Percentiles rank a stretch among this genome's conserved stretches.
Conservation (phyloP, 176 grass and related monocot genomes). For the Oryza glaberrima region DNA sequence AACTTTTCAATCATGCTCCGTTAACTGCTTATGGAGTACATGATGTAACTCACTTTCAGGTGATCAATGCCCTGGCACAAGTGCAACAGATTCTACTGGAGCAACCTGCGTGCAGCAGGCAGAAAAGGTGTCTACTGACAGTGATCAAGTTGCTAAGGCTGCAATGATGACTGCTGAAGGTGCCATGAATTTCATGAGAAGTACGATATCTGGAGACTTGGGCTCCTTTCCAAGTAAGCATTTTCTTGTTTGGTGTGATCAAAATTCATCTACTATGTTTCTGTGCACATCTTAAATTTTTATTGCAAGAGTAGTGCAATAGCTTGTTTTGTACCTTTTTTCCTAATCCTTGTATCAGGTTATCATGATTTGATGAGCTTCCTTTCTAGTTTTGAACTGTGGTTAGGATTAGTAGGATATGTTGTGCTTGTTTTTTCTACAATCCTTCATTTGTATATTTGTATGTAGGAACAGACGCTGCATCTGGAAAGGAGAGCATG, state of each 20-base stretch:
- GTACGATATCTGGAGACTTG: conserved; percentile 39
- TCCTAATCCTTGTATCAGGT: background rate
- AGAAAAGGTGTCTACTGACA: conserved; percentile 36
- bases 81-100: conserved; percentile 43
- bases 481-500: conserved; percentile 47
- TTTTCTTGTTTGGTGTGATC: conserved; percentile 6
- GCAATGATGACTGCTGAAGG: conserved; percentile 64
- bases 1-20: background rate
- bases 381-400: background rate
- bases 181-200: conserved; percentile 59
- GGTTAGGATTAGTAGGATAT: background rate
- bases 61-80: conserved; percentile 61
- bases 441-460: background rate
- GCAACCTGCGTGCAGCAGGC: conserved; percentile 35
- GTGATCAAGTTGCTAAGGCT: conserved; percentile 54
- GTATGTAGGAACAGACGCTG: conserved; percentile 12
- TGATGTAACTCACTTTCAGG: conserved; percentile 52
- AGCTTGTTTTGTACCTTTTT: conserved; percentile 24
- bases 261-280: background rate
- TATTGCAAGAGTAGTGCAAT: conserved; percentile 6
- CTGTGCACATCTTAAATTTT: background rate
- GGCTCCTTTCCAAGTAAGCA: conserved; percentile 49
- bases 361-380: background rate
- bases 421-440: background rate
- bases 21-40: conserved; percentile 22